Evolutionary conservation across 768 basidiomycete genomes (phyloP).

Genomic region (Kwoniella pini): DNA sequence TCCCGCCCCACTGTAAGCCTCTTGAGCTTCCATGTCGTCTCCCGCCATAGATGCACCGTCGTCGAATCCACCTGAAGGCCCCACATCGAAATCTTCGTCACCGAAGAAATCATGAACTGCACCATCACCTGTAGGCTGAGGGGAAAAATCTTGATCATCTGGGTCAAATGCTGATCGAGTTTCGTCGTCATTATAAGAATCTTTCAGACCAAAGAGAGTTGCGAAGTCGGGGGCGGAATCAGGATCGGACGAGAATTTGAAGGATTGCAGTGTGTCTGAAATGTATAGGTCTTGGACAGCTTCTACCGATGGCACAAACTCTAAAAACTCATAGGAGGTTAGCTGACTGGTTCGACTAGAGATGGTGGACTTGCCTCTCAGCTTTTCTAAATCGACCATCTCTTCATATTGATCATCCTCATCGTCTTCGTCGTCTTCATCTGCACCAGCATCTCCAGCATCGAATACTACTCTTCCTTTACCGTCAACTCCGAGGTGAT

Average conservation of each 20-base stretch:
- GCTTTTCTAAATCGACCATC: constrained; percentile 59
- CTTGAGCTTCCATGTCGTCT: constrained; percentile 57
- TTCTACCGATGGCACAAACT: constrained; percentile 72
- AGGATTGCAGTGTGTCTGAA: constrained; percentile 74
- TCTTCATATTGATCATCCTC: constrained; percentile 60
- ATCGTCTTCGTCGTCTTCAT: constrained; percentile 69
- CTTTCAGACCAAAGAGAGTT: constrained; percentile 46
- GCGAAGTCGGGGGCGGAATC: constrained; percentile 62
- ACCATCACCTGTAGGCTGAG: constrained; percentile 10
- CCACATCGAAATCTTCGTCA: constrained; percentile 45
- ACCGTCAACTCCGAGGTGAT: constrained; percentile 84
- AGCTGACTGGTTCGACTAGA: constrained; percentile 44
- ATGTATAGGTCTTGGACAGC: constrained; percentile 70
- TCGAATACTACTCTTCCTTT: constrained; percentile 91
- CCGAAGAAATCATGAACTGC: constrained; percentile 52
- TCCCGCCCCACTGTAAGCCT: constrained; percentile 32
- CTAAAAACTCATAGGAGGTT: constrained; percentile 49
- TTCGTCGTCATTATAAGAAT: constrained; percentile 33
- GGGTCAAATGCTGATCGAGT: constrained; percentile 18
- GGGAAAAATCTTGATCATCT: constrained; percentile 22
- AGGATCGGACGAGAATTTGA: constrained; percentile 74
- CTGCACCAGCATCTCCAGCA: constrained; percentile 74
- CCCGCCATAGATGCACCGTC: constrained; percentile 48
- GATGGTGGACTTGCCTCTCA: constrained; percentile 53
- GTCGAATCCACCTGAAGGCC: constrained; percentile 45